These are phyloP conservation scores for Xanthoceras sorbifolium DNA, from an alignment of 345 rosid genomes.

Conservation along the genomic window DNA sequence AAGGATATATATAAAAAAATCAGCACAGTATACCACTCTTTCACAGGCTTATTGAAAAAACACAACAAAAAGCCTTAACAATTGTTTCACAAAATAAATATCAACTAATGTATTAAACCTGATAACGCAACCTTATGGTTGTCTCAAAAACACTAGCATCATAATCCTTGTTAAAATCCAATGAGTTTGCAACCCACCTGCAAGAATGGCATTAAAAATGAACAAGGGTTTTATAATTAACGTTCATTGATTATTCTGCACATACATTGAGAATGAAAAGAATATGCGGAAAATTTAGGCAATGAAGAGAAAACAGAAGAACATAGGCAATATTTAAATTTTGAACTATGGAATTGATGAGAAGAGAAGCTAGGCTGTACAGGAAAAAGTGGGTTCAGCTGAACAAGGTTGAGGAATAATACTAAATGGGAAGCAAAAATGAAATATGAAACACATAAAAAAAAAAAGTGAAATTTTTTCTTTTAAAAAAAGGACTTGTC, in stretches of 20 bases:
- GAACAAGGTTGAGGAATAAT: neutral
- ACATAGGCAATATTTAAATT: neutral
- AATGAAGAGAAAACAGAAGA: neutral
- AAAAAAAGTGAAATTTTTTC: no score
- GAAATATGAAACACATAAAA: neutral
- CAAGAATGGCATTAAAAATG: conserved; percentile 11
- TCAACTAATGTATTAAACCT: conserved; percentile 64
- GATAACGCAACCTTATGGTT: conserved; percentile 92
- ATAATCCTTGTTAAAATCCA: conserved; percentile 90
- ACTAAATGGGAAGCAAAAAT: neutral
- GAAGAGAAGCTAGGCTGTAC: neutral
- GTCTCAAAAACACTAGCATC: conserved; percentile 99
- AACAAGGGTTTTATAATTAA: neutral
- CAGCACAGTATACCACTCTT: neutral
- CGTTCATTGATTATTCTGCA: neutral
- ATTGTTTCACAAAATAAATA: conserved; percentile 25
- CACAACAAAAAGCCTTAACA: neutral
- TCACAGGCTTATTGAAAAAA: neutral
- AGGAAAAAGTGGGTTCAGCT: neutral
- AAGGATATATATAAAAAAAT: neutral
- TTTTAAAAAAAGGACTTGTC: neutral
- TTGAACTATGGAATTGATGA: neutral
- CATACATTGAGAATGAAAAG: neutral
- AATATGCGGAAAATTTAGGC: neutral
- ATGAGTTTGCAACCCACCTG: conserved; percentile 93